A percentile compares a stretch with the other conserved stretches of the same genome.
Conservation (phyloP, 768 basidiomycete species). For the Boletus vinaceobasis region DNA sequence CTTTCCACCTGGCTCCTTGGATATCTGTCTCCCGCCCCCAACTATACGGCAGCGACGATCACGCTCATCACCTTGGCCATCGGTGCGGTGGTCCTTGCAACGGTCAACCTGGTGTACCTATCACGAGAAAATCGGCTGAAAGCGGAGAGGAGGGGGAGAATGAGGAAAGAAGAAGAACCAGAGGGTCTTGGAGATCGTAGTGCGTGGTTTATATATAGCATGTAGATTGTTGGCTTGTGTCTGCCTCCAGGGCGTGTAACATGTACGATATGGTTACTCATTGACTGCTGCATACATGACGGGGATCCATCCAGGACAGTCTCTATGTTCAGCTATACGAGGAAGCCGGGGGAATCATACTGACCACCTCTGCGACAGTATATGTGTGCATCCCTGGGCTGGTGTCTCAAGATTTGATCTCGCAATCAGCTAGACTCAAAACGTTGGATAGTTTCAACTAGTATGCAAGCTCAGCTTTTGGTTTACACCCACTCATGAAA, state of each 20-base stretch:
- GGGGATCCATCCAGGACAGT: too few relatives aligned
- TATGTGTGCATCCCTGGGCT: too few relatives aligned
- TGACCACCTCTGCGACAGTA: too few relatives aligned
- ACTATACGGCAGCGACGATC: slow-evolving; percentile 47
- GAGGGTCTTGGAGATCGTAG: slow-evolving; percentile 47
- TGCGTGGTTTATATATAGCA: slow-evolving; percentile 54
- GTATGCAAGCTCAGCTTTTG: too few relatives aligned
- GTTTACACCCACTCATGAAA: too few relatives aligned
- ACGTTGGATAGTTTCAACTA: too few relatives aligned
- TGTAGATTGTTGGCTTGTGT: slow-evolving; percentile 25
- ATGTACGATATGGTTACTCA: background rate
- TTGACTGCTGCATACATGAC: too few relatives aligned
- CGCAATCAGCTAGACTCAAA: too few relatives aligned
- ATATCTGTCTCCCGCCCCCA: slow-evolving; percentile 43
- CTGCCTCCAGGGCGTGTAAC: background rate
- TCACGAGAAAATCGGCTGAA: slow-evolving; percentile 45
- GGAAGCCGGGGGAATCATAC: too few relatives aligned
- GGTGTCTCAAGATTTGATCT: too few relatives aligned
- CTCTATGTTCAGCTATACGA: too few relatives aligned
- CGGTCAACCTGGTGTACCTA: slow-evolving; percentile 41
- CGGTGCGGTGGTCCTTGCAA: slow-evolving; percentile 36
- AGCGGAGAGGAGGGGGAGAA: slow-evolving; percentile 32
- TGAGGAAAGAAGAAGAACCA: slow-evolving; percentile 36
- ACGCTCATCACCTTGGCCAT: slow-evolving; percentile 37
- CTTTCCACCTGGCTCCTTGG: slow-evolving; percentile 62